phyloP scores from a whole-genome alignment of 2,329 filamentous ascomycete species.

The Hymenotorrendiella dingleyae region DNA sequence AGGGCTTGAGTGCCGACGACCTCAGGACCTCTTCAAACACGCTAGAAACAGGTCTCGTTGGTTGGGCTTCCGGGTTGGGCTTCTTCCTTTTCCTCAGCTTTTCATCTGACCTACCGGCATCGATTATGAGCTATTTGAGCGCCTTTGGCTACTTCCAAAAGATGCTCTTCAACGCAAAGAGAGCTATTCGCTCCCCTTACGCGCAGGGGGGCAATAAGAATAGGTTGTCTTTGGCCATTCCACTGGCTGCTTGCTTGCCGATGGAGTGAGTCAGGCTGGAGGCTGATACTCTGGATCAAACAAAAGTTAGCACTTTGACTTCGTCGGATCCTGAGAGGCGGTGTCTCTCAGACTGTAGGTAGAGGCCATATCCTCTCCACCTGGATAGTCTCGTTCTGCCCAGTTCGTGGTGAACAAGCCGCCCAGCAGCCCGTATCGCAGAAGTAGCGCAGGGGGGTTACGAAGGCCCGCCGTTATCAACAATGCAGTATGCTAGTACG shows the following conservation, averaged over 20 bases:
- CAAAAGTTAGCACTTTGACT: neutral
- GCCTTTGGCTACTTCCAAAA: neutral
- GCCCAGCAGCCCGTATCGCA: too few relatives aligned
- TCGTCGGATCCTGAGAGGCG: neutral
- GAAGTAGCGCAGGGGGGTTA: too few relatives aligned
- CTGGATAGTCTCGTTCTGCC: neutral
- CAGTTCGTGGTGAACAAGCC: neutral
- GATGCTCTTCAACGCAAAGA: neutral
- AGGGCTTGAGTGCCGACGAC: neutral
- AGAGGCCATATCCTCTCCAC: neutral
- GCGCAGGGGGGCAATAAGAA: too few relatives aligned
- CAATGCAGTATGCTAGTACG: too few relatives aligned
- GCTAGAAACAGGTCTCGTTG: neutral
- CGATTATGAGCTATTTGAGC: neutral
- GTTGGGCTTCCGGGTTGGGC: neutral
- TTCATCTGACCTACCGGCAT: neutral
- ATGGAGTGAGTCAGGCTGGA: conserved; percentile 7
- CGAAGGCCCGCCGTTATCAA: too few relatives aligned
- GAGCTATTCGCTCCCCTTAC: neutral
- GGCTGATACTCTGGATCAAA: neutral
- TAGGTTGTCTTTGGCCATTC: too few relatives aligned
- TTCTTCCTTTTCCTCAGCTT: neutral
- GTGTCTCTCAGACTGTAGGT: neutral
- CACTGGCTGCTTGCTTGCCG: too few relatives aligned
- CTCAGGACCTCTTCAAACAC: conserved; percentile 1